These are phyloP conservation scores for Dillenia turbinata DNA, from an alignment of 164 flowering plant species.

Conservation along the genomic window DNA sequence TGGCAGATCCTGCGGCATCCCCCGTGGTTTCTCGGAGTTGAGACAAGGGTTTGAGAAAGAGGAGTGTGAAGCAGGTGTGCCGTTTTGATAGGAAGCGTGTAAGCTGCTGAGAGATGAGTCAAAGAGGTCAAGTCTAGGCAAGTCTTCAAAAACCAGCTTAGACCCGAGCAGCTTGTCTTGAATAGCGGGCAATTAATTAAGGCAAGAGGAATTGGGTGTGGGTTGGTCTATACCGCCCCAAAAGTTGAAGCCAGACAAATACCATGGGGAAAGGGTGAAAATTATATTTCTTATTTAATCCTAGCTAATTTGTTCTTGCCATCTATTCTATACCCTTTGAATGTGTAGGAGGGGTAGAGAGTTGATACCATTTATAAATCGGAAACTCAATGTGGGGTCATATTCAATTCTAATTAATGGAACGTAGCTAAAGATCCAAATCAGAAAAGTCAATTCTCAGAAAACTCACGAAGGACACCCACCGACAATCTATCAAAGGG, in stretches of 20 bases:
- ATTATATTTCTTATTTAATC: neutral
- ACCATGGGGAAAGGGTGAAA: conserved; percentile 57
- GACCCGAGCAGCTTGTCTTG: conserved; percentile 46
- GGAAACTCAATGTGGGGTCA: conserved; percentile 38
- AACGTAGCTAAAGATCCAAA: too few species aligned
- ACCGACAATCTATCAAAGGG: too few species aligned
- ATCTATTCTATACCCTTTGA: too few species aligned
- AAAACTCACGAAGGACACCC: too few species aligned
- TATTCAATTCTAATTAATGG: too few species aligned
- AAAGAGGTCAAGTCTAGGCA: conserved; percentile 36
- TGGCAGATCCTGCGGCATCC: conserved; percentile 3
- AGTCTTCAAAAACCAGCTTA: conserved; percentile 47
- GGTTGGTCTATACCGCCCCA: conserved; percentile 40
- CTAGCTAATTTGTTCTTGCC: neutral
- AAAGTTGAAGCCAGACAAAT: conserved; percentile 48
- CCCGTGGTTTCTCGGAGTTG: conserved; percentile 16
- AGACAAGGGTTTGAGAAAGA: conserved; percentile 7
- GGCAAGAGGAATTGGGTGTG: conserved; percentile 41
- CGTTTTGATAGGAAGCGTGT: conserved; percentile 61
- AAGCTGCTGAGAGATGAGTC: conserved; percentile 45
- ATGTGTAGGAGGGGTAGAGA: conserved; percentile 46
- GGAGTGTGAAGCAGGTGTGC: conserved; percentile 45
- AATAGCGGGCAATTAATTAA: conserved; percentile 31
- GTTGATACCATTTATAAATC: conserved; percentile 40
- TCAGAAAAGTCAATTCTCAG: too few species aligned